Percentiles rank a stretch among this genome's conserved stretches.
Evolutionary conservation across 805 yeast species (phyloP).

Genomic region (Hanseniaspora lindneri): DNA sequence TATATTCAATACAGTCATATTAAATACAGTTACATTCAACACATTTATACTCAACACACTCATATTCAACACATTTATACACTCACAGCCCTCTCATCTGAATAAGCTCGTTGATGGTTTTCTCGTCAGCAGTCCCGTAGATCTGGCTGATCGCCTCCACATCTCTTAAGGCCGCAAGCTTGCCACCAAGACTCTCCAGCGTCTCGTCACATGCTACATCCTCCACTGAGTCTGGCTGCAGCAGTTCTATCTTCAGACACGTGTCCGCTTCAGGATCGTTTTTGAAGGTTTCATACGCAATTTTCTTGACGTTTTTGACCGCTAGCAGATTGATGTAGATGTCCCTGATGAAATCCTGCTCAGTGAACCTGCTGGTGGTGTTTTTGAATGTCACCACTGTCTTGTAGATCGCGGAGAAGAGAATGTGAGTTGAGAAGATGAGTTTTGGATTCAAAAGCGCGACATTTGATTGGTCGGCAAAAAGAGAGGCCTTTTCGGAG

Average conservation of each 20-base stretch:
- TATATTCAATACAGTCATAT: no score
- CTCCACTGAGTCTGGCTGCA: no score
- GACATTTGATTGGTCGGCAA: slow-evolving; percentile 29
- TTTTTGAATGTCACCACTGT: slow-evolving; percentile 42
- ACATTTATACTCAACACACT: no score
- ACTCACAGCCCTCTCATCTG: slow-evolving; percentile 36
- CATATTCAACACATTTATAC: no score
- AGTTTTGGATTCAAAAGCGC: slow-evolving; percentile 47
- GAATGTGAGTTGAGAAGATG: slow-evolving; percentile 49
- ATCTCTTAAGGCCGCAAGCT: slow-evolving; percentile 23
- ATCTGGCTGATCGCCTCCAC: slow-evolving; percentile 27
- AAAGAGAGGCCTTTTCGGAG: slow-evolving; percentile 33
- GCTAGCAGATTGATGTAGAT: slow-evolving; percentile 59
- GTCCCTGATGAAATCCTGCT: slow-evolving; percentile 62
- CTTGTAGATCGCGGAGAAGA: slow-evolving; percentile 48
- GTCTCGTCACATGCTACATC: slow-evolving; percentile 24
- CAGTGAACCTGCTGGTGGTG: slow-evolving; percentile 36
- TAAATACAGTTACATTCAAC: no score
- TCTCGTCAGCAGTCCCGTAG: slow-evolving; percentile 22
- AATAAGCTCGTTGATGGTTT: slow-evolving; percentile 38
- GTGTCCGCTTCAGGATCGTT: slow-evolving; percentile 38
- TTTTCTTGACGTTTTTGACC: slow-evolving; percentile 45
- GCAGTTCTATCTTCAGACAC: slow-evolving; percentile 17
- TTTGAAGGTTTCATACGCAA: slow-evolving; percentile 35
- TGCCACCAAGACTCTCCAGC: slow-evolving; percentile 29